These are phyloP conservation scores for Voacanga thouarsii DNA, from an alignment of 257 asterid genomes.

Conservation along the genomic window DNA sequence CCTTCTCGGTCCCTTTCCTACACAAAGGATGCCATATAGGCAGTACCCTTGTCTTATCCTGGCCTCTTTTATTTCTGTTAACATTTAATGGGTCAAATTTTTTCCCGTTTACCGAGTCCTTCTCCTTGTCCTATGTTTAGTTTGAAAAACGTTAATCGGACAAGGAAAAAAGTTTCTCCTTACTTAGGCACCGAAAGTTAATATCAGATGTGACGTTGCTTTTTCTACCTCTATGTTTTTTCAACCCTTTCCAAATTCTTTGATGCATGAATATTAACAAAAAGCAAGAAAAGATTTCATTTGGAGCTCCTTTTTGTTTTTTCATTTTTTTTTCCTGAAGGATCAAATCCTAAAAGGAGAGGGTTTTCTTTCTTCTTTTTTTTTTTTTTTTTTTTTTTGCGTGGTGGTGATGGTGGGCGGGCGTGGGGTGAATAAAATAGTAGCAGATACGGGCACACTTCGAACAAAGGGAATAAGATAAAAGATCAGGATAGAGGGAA, in stretches of 20 bases:
- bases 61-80: not conserved
- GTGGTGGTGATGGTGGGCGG: not conserved
- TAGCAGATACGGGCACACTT: not conserved
- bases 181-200: constrained; percentile 12
- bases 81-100: not conserved
- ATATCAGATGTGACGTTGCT: not conserved
- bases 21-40: too few relatives aligned
- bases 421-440: not conserved
- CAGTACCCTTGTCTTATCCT: too few relatives aligned
- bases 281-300: not conserved
- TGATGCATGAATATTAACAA: not conserved
- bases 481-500: constrained; percentile 16
- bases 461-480: constrained; percentile 9
- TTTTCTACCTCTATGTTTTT: not conserved
- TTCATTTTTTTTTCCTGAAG: not conserved
- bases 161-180: not conserved
- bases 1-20: too few relatives aligned
- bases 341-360: not conserved
- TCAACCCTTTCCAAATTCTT: not conserved
- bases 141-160: constrained; percentile 5
- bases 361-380: too few relatives aligned
- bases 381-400: too few relatives aligned
- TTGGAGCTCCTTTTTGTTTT: too few relatives aligned
- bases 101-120: not conserved
- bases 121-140: not conserved